Evolutionary conservation across 306 rosid genomes (phyloP).

Genomic region (Dalbergia oliveri): DNA sequence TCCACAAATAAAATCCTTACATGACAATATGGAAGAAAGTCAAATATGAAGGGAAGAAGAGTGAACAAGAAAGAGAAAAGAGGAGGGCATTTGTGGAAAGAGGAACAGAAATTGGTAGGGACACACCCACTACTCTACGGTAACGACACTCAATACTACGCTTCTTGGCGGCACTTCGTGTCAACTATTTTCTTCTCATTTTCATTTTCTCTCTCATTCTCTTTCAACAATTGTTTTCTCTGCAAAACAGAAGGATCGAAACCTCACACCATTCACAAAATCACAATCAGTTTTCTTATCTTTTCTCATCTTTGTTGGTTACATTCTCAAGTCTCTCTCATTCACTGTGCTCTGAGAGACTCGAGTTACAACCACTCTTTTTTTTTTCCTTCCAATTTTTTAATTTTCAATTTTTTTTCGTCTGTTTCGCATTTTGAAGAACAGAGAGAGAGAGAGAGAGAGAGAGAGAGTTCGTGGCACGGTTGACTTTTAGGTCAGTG

Average conservation of each 20-base stretch:
- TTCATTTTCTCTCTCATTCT: constrained; percentile 4
- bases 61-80: not conserved
- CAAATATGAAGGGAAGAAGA: no score
- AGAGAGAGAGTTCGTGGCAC: not conserved
- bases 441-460: constrained; percentile 1
- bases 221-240: constrained; percentile 19
- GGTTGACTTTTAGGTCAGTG: constrained; percentile 44
- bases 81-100: constrained; percentile 24
- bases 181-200: constrained; percentile 50
- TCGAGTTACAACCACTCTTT: constrained; percentile 29
- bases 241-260: constrained; percentile 2
- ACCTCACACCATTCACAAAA: not conserved
- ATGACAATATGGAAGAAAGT: not conserved
- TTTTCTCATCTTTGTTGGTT: not conserved
- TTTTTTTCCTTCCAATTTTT: not conserved
- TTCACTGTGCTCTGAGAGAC: not conserved
- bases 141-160: not conserved
- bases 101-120: not conserved
- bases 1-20: no score
- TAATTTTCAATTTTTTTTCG: not conserved
- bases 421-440: constrained; percentile 23
- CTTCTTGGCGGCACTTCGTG: constrained; percentile 58
- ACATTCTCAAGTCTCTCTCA: not conserved
- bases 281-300: not conserved
- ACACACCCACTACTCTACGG: constrained; percentile 14